Base-by-base conservation (phyloP, 352 stramenopile genomes). In the Phytopythium sindhum region DNA sequence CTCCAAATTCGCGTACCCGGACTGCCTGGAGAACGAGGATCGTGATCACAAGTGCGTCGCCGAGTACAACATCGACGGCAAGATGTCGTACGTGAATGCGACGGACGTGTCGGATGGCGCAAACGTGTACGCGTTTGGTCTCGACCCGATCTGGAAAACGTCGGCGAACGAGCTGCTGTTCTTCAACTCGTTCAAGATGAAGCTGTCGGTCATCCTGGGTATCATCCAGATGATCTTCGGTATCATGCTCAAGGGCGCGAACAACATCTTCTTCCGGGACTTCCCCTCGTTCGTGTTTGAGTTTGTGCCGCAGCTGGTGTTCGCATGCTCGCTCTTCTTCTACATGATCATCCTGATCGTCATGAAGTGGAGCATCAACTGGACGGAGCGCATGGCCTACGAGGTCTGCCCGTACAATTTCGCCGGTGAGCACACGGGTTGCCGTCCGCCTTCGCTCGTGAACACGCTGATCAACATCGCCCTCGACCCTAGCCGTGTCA, bases 131-230 rank as follows among this genome's bases (percentile, higher is more conserved):
- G 91, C 95, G 19, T 96, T 99, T 74, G 98, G 98, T 35, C 67
- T 99, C 41, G 98, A 99, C 79, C 98, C 98, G 14, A 93, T 98
- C 50, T 99, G 98, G 98, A 97, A 99, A 67, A 96, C 98, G 54
- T 92, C 96, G 31, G 83, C 89, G 24, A 99, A 99, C 75, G 96
- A 99, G 60, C 80, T 99, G 60, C 73, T 99, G 19, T 99, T 99
- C 71, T 99, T 99, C 79, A 99, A 99, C 85, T 99, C 95, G 41
- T 98, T 99, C 88, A 99, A 99, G 83, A 99, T 99, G 98, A 99
- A 99, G 82, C 88, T 99, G 24, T 97, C 93, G 61, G 96, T 99
- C 26, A 98, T 99, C 57, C 90, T 99, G 57, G 98, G 97, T 47
- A 98, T 99, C 59, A 81, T 96, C 56, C 98, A 99, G 73, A 99